Evolutionary conservation across 495 filamentous ascomycete species (phyloP).

Genomic region (Penicillium canescens): DNA sequence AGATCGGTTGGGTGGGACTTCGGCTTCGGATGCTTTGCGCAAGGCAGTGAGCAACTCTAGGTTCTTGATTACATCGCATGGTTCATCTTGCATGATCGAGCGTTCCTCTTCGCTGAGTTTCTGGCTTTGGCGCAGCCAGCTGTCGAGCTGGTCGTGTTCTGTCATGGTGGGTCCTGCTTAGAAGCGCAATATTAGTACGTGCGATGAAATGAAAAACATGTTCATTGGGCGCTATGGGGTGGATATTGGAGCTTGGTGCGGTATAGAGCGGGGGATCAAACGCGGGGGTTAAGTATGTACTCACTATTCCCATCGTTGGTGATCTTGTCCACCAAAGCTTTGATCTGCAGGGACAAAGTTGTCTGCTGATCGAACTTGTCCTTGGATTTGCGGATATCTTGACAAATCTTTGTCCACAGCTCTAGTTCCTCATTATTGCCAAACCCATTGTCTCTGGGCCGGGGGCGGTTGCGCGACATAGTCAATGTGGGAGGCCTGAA

Average conservation of each 20-base stretch:
- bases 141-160: constrained; percentile 53
- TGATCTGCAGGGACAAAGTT: constrained; percentile 51
- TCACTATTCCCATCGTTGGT: constrained; percentile 47
- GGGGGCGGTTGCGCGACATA: constrained; percentile 50
- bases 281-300: constrained; percentile 14
- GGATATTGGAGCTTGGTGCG: background rate
- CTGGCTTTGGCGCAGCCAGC: constrained; percentile 61
- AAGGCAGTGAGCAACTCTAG: constrained; percentile 63
- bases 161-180: constrained; percentile 36
- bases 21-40: constrained; percentile 56
- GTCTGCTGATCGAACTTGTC: constrained; percentile 61
- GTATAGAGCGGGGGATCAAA: constrained; percentile 5
- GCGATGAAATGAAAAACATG: background rate
- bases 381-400: constrained; percentile 57
- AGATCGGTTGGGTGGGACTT: constrained; percentile 50
- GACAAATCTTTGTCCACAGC: constrained; percentile 63
- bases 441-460: constrained; percentile 48
- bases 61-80: constrained; percentile 59
- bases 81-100: constrained; percentile 57
- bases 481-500: background rate
- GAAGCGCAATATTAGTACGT: constrained; percentile 13
- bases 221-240: background rate
- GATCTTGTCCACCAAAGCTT: constrained; percentile 51
- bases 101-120: constrained; percentile 63
- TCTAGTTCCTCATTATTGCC: constrained; percentile 62